Percentiles rank a stretch among this genome's conserved stretches.
Evolutionary conservation across 2,329 filamentous ascomycete genomes (phyloP).

Genomic region (Aspergillus terreus): DNA sequence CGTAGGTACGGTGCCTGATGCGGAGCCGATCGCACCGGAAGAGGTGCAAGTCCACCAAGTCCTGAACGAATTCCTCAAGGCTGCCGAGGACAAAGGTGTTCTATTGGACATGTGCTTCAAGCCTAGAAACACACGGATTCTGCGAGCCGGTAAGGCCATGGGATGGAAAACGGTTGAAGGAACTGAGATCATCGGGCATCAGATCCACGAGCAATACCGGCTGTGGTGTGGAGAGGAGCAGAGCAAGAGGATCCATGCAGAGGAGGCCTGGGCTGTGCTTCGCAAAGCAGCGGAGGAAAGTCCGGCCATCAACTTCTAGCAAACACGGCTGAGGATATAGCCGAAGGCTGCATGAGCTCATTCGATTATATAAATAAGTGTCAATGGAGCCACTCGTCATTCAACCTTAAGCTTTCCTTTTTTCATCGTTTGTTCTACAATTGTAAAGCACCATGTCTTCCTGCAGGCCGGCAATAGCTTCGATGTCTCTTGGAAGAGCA

Average conservation of each 20-base stretch:
- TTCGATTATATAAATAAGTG: background rate
- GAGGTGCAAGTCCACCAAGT: conserved; percentile 26
- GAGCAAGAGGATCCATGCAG: conserved; percentile 19
- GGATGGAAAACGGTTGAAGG: conserved; percentile 41
- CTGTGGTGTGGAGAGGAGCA: conserved; percentile 34
- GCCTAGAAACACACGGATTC: conserved; percentile 35
- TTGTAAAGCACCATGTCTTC: background rate
- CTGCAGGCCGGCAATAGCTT: conserved; percentile 58
- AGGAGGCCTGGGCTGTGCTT: conserved; percentile 31
- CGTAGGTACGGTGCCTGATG: conserved; percentile 39
- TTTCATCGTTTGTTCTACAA: too few species aligned
- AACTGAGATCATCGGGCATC: conserved; percentile 21
- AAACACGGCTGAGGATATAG: background rate
- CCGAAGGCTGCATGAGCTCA: background rate
- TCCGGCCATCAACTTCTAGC: conserved; percentile 29
- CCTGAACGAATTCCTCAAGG: conserved; percentile 26
- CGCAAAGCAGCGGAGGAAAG: conserved; percentile 30
- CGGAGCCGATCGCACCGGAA: conserved; percentile 26
- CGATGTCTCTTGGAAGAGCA: conserved; percentile 69
- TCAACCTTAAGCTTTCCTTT: too few species aligned
- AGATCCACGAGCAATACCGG: conserved; percentile 39
- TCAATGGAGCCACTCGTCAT: too few species aligned
- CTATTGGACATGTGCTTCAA: conserved; percentile 45
- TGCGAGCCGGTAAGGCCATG: conserved; percentile 29
- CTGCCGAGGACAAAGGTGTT: conserved; percentile 25